These are phyloP conservation scores for Mycena maculata DNA, from an alignment of 768 basidiomycete genomes.

Conservation along the genomic window DNA sequence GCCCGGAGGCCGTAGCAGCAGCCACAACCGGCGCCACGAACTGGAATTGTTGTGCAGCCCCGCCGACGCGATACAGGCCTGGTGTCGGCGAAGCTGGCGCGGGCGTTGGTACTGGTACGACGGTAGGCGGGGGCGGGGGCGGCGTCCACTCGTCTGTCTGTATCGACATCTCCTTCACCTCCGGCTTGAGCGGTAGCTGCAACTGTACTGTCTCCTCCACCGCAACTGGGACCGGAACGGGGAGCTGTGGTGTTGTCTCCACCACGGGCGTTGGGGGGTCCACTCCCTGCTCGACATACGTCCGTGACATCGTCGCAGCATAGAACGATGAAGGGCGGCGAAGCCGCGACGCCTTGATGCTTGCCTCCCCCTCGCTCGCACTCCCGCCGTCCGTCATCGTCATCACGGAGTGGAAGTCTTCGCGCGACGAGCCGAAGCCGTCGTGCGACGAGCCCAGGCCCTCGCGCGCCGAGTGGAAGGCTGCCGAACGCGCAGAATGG, in stretches of 20 bases:
- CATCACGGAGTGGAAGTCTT: slow-evolving; percentile 83
- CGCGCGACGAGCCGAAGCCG: slow-evolving; percentile 59
- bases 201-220: slow-evolving; percentile 41
- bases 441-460: slow-evolving; percentile 48
- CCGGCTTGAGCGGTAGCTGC: slow-evolving; percentile 62
- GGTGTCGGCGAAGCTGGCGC: slow-evolving; percentile 36
- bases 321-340: slow-evolving; percentile 42
- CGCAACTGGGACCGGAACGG: slow-evolving; percentile 37
- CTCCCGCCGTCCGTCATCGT: slow-evolving; percentile 78
- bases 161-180: slow-evolving; percentile 78
- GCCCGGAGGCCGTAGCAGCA: slow-evolving; percentile 35
- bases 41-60: slow-evolving; percentile 37
- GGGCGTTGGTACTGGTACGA: slow-evolving; percentile 46
- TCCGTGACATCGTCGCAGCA: slow-evolving; percentile 43
- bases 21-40: slow-evolving; percentile 36
- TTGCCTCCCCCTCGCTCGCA: slow-evolving; percentile 69
- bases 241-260: slow-evolving; percentile 8
- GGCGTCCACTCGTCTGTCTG: slow-evolving; percentile 84
- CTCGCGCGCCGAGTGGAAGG: slow-evolving; percentile 17
- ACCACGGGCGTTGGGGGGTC: slow-evolving; percentile 27
- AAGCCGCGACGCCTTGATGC: slow-evolving; percentile 75
- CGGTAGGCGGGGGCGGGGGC: slow-evolving; percentile 48
- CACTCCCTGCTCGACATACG: slow-evolving; percentile 31
- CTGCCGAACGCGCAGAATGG: slow-evolving; percentile 22
- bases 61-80: slow-evolving; percentile 34